Conservation (phyloP, 129 eudicot genomes). For the Lactuca sativa region DNA sequence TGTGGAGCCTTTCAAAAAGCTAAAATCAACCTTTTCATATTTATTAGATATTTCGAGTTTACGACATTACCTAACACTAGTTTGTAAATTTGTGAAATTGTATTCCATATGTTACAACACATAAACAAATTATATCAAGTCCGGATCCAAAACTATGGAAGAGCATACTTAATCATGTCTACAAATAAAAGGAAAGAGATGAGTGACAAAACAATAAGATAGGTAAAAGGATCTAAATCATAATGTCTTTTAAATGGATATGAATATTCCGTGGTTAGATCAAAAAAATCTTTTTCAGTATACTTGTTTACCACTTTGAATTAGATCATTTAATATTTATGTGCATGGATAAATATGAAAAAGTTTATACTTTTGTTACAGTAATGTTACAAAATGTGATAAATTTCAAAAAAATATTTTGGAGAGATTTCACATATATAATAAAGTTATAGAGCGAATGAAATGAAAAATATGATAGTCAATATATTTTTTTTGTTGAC, state of each 20-base stretch:
- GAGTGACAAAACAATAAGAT: background rate
- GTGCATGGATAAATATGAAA: background rate
- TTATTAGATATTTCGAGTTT: no score
- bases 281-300: no score
- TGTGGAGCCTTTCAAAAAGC: background rate
- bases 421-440: constrained; percentile 11
- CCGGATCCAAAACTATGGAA: background rate
- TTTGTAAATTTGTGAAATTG: background rate
- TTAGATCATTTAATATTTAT: no score
- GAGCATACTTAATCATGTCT: no score
- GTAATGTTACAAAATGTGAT: constrained; percentile 1
- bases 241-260: no score
- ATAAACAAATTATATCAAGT: background rate
- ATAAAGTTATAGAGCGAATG: background rate
- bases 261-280: no score
- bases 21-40: background rate
- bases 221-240: no score
- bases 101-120: background rate
- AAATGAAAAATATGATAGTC: constrained; percentile 15
- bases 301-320: background rate
- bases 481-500: background rate
- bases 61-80: background rate
- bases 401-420: constrained; percentile 5
- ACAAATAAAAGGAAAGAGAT: background rate
- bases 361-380: background rate